A percentile compares a stretch with the other conserved stretches of the same genome.
phyloP scores from a whole-genome alignment of 1,139 yeast genomes.

The Yamadazyma trypodendri region DNA sequence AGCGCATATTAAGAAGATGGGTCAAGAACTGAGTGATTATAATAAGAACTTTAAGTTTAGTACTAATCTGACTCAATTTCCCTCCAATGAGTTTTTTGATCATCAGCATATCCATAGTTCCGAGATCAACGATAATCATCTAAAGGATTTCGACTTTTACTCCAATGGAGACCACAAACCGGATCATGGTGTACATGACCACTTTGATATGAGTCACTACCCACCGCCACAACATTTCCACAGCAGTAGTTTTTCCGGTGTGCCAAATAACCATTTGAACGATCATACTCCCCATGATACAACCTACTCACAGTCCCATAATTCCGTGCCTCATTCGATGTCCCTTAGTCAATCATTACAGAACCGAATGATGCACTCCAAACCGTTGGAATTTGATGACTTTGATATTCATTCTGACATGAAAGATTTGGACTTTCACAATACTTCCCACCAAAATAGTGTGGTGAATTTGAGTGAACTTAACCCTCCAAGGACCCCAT shows the following conservation, averaged over 20 bases:
- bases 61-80: not conserved
- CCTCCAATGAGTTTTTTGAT: conserved; percentile 1
- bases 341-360: not conserved
- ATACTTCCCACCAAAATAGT: conserved; percentile 16
- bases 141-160: conserved; percentile 2
- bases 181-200: not conserved
- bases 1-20: conserved; percentile 62
- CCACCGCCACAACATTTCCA: conserved; percentile 1
- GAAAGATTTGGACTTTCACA: conserved; percentile 6
- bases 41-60: conserved; percentile 1
- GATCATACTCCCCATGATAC: conserved; percentile 1
- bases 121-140: not conserved
- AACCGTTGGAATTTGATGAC: conserved; percentile 9
- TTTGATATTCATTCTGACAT: conserved; percentile 8
- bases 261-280: not conserved
- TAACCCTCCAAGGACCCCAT: conserved; percentile 7
- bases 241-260: conserved; percentile 2
- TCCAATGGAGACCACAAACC: not conserved
- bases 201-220: not conserved
- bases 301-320: not conserved
- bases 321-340: not conserved
- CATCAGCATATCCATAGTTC: not conserved
- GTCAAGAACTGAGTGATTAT: conserved; percentile 24
- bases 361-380: not conserved
- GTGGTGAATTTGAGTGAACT: conserved; percentile 14